Base-by-base conservation (phyloP, 257 asterid species). In the Fraxinus quadrangulata region DNA sequence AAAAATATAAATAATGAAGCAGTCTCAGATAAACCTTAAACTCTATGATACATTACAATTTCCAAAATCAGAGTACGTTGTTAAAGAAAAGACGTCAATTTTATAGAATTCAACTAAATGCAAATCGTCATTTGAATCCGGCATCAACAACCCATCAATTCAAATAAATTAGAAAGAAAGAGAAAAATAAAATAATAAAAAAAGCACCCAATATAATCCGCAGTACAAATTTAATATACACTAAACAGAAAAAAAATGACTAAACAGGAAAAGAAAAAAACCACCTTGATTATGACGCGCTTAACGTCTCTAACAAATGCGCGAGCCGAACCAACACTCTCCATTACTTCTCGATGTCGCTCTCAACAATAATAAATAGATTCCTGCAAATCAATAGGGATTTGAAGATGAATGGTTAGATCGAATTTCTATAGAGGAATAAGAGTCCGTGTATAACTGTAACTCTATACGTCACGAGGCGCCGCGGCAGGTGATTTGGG, bases 261-360 rank as follows among this genome's bases (percentile, higher is more conserved):
- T 40, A 1, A 16, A 16, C 17, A 33, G 33, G 14, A 17, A 36
- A 0, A 2, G 70, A 26, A 6, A 63, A 9, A 39, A 61, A 33
- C 11, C 11, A 74, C 94, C 92, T 89, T 89, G 39, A 89, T 78
- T 59, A 88, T 70, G 26, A 89, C 77, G 24, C 94, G 85, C 81
- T 84, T 89, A 59, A 88, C 92, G 21, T 86, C 83, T 39, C 74
- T 86, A 17, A 89, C 82, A 73, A 89, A 89, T 12, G 79, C 84
- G 24, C 94, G 88, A 77, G 87, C 81, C 12, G 87, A 74, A 83
- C 86, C 89, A 45, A 59, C 82, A 31, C 80, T 56, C 66, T 81
- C 85, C 88, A 87, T 82, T 72, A 23, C 69, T 54, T 17, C 10
- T 19, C 0, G 65, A n/a, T 54, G n/a, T 19, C 7, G 8, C 11